These are phyloP conservation scores for Oidium heveae DNA, from an alignment of 2,329 filamentous ascomycete species.

Conservation along the genomic window DNA sequence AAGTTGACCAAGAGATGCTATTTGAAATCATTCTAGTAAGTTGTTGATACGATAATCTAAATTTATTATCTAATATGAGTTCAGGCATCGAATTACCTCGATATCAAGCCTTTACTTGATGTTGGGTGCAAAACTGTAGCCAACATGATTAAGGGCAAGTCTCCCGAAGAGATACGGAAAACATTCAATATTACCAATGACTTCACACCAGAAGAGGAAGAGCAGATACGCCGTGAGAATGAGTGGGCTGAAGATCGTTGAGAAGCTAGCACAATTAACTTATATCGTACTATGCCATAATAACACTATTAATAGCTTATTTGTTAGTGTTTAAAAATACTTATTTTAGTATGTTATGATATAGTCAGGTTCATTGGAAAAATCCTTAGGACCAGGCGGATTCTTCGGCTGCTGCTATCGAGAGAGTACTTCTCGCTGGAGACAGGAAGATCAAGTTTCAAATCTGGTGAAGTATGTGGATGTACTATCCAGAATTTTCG, in stretches of 20 bases:
- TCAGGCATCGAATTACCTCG: slow-evolving; percentile 90
- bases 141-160: slow-evolving; percentile 99
- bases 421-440: no score
- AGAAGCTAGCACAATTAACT: slow-evolving; percentile 5
- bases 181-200: slow-evolving; percentile 99
- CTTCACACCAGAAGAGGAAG: slow-evolving; percentile 96
- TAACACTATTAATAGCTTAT: no score
- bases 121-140: slow-evolving; percentile 98
- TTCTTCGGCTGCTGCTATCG: no score
- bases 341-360: no score
- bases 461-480: no score
- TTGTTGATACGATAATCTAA: slow-evolving; percentile 5
- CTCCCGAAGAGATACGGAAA: slow-evolving; percentile 95
- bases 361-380: no score
- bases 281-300: no score
- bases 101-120: slow-evolving; percentile 93
- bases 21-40: slow-evolving; percentile 94
- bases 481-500: no score
- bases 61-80: background rate
- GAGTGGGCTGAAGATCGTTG: slow-evolving; percentile 74
- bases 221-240: slow-evolving; percentile 83
- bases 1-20: slow-evolving; percentile 98
- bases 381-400: no score
- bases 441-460: no score
- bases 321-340: no score